Base-by-base conservation (phyloP, 2,329 filamentous ascomycete species). In the Cladosporium phlei region DNA sequence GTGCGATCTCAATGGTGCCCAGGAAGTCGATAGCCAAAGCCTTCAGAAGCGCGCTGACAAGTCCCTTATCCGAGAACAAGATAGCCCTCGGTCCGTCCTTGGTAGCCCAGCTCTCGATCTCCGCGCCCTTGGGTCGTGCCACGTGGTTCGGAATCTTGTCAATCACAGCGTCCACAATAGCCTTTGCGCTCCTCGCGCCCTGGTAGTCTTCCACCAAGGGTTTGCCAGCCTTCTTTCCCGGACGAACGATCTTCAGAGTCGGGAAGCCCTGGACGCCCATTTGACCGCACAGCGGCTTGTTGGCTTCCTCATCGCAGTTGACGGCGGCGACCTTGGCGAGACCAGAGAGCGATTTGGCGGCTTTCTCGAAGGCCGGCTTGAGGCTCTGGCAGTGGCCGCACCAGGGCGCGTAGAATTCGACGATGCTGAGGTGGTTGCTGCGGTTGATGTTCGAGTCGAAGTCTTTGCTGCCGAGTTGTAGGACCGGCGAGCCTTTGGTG, bases 311-410 rank as follows among this genome's bases (percentile, higher is more conserved):
- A 61, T 98, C 91, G 68, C 93, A 98, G 69, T 98, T 86, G 54
- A 98, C 76, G 46, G 94, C 93, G 38, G 88, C 93, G 32, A 98
- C 91, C 61, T 95, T 94, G 59, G 89, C 93, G 11, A 97, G 77
- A 11, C 93, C 93, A n/a, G 85, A 80, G 49, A 98, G 83, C 59
- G 83, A 88, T 60, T 85, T 86, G 58, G 93, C 93, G 2, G 84
- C 90, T 69, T 95, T 95, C 68, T 97, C 91, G 70, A 93, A 98
- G 34, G 88, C 87, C 3, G 90, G 91, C 71, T 96, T 90, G 61
- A 98, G 84, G 70, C 86, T 96, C 70, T 95, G 79, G 73, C 93
- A 98, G 71, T 97, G 93, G 32, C 91, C 93, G 62, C 93, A 97
- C 91, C 91, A 97, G 19, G 91, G 91, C 7, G 91, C 91, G 63